Evolutionary conservation across 345 rosid species (phyloP).

Genomic region (Citrus inodora): DNA sequence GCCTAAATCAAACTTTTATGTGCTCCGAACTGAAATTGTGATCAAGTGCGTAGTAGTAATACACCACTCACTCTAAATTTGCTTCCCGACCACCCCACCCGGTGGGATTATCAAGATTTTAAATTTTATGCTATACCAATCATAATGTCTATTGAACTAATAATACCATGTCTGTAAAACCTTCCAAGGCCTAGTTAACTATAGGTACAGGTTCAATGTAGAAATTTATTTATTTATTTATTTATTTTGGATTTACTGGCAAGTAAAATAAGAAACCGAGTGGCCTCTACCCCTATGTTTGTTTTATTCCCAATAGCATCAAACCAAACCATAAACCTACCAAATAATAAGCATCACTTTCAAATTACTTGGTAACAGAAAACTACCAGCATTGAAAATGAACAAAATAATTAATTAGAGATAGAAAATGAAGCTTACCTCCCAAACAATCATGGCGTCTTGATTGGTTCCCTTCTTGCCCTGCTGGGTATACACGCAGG

Average conservation of each 20-base stretch:
- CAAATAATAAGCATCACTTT: neutral
- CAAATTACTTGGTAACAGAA: neutral
- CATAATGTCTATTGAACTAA: neutral
- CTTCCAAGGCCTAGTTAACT: neutral
- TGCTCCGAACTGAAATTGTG: neutral
- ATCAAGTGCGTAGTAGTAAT: neutral
- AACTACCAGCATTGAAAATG: neutral
- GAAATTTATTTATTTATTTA: too few relatives aligned
- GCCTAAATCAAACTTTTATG: neutral
- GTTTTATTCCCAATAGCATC: neutral
- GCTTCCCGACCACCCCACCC: neutral
- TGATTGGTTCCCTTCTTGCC: constrained; percentile 97
- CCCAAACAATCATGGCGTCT: constrained; percentile 96
- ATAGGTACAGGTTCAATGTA: neutral
- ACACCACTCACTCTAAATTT: neutral
- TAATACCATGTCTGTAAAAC: neutral
- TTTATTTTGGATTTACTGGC: neutral
- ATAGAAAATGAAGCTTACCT: constrained; percentile 40
- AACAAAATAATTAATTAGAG: neutral
- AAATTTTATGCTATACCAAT: neutral
- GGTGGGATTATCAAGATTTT: neutral
- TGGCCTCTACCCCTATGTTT: neutral
- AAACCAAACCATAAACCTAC: neutral
- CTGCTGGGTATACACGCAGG: constrained; percentile 88
- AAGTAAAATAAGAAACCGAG: neutral